These are phyloP conservation scores for Fraxinus floribunda DNA, from an alignment of 305 asterid species.

Conservation along the genomic window DNA sequence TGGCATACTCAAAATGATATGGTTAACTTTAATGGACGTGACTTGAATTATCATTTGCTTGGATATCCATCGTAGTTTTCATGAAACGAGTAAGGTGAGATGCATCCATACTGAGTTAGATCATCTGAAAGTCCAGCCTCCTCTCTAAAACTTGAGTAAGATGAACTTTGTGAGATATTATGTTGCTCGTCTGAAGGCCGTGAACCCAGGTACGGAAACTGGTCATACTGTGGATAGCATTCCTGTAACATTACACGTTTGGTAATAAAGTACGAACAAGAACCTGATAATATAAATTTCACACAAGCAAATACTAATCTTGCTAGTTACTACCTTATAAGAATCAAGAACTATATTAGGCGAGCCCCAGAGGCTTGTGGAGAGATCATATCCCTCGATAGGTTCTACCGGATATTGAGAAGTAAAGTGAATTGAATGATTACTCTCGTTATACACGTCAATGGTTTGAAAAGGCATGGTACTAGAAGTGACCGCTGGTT, in stretches of 20 bases:
- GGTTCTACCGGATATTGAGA: slow-evolving; percentile 34
- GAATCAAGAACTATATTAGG: slow-evolving; percentile 44
- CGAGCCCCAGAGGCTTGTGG: slow-evolving; percentile 32
- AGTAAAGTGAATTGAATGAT: slow-evolving; percentile 36
- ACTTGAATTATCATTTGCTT: slow-evolving; percentile 25
- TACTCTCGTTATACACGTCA: slow-evolving; percentile 26
- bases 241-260: slow-evolving; percentile 28
- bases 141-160: slow-evolving; percentile 40
- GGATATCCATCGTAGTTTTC: slow-evolving; percentile 35
- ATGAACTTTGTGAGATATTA: slow-evolving; percentile 43
- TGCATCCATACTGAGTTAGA: slow-evolving; percentile 28
- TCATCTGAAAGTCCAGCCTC: slow-evolving; percentile 35
- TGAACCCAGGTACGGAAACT: slow-evolving; percentile 25
- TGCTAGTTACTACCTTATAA: slow-evolving; percentile 34
- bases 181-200: slow-evolving; percentile 30
- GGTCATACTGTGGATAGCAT: slow-evolving; percentile 22
- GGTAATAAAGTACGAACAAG: neutral
- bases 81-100: slow-evolving; percentile 36
- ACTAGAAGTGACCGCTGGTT: slow-evolving; percentile 25
- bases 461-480: slow-evolving; percentile 26
- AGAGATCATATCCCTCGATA: slow-evolving; percentile 28
- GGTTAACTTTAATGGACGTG: neutral
- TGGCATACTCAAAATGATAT: neutral
- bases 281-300: neutral
- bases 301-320: neutral